Base-by-base conservation (phyloP, 306 rosid species). In the Trifolium dubium region DNA sequence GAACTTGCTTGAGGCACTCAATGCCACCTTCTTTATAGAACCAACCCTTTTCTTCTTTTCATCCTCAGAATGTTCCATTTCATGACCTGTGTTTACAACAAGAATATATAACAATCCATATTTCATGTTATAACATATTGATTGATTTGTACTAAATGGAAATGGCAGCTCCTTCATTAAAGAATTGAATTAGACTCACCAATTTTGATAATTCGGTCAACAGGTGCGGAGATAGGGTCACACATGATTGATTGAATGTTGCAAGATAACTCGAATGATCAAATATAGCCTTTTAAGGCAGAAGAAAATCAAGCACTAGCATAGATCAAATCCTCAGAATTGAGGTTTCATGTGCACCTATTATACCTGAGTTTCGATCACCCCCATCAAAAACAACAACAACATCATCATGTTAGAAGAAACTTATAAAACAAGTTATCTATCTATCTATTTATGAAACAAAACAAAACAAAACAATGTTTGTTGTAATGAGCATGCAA, bases 1-100 rank as follows among this genome's bases (percentile, higher is more conserved):
- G 53, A 89, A 87, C 84, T 86, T 95, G 79, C 75, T 69, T n/a
- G 99, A 95, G 60, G 98, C 99, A 80, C 55, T 92, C 44, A 92
- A 86, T 56, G 99, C 98, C 77, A 14, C 84, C 85, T 88, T 85
- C 85, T 89, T 95, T 14, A 95, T 60, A 14, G 96, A 76, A 28
- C 91, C 97, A 37, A 88, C 82, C 83, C 77, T 92, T 69, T 83
- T 86, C 83, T 87, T 92, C 87, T 56, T 90, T 80, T 95, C 99
- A 69, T 95, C 99, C 69, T 92, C 97, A 0, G 84, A 83, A 73
- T 2, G 55, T 46, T 94, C 97, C 40, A 4, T 55, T 71, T 84
- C 90, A 23, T 15, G 66, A 72, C 80, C 98, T 91, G 73, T 53
- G 58, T 8, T 47, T 18, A 13, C 10, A 80, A 40, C 2, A 39